Percentiles rank a stretch among this genome's conserved stretches.
Conservation (phyloP, 768 basidiomycete genomes). For the Hemileccinum rubropunctum region DNA sequence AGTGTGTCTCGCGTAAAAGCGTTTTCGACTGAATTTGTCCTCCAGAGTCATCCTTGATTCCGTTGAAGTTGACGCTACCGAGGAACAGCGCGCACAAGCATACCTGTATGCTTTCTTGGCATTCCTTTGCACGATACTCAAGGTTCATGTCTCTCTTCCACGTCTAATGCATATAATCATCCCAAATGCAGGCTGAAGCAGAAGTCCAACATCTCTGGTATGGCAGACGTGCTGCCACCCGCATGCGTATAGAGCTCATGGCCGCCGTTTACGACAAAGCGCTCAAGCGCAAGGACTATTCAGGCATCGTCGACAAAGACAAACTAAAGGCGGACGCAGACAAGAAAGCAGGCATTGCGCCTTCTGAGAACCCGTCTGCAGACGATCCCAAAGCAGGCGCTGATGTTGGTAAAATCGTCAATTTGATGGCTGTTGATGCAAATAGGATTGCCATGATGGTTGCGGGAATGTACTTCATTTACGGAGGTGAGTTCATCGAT, state of each 20-base stretch:
- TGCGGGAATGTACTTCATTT: constrained; percentile 62
- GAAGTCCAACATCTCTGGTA: constrained; percentile 80
- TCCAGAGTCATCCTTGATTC: constrained; percentile 58
- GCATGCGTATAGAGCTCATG: constrained; percentile 79
- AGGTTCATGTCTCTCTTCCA: constrained; percentile 9
- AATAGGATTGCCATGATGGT: constrained; percentile 55
- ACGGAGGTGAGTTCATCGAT: constrained; percentile 46
- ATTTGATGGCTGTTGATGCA: constrained; percentile 81
- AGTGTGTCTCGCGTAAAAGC: constrained; percentile 8
- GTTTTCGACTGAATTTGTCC: background rate
- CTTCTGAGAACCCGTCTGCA: constrained; percentile 26
- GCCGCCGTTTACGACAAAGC: constrained; percentile 87
- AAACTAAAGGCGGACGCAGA: constrained; percentile 26
- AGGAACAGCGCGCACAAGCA: constrained; percentile 54
- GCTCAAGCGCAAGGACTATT: constrained; percentile 78
- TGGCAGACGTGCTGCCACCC: constrained; percentile 69
- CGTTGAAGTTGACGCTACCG: constrained; percentile 43
- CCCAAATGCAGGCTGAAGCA: constrained; percentile 45
- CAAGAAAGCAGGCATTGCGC: constrained; percentile 15
- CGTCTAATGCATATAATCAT: background rate
- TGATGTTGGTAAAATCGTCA: constrained; percentile 87
- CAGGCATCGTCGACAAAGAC: constrained; percentile 64
- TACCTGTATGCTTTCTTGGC: constrained; percentile 80
- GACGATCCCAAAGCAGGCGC: constrained; percentile 71
- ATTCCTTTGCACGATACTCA: constrained; percentile 50